Evolutionary conservation across 2,329 filamentous ascomycete genomes (phyloP).

Genomic region (Colletotrichum nymphaeae): DNA sequence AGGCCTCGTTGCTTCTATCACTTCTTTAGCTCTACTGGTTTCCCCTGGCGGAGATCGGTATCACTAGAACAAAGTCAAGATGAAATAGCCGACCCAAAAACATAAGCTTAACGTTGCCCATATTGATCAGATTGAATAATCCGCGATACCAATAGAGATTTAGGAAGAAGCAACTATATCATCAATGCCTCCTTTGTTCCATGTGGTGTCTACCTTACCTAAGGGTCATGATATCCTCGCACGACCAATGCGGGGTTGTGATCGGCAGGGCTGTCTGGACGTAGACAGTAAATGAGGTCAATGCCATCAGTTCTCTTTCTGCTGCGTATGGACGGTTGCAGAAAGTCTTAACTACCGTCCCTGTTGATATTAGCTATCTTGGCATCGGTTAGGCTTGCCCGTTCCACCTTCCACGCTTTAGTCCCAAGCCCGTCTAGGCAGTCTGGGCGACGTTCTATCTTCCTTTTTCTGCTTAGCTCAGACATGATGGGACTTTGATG

Average conservation of each 20-base stretch:
- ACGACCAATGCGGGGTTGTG: neutral
- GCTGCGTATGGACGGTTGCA: neutral
- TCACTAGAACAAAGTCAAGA: neutral
- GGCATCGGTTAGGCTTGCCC: neutral
- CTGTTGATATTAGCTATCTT: slow-evolving; percentile 18
- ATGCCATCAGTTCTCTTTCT: neutral
- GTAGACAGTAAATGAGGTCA: neutral
- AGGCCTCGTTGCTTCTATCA: neutral
- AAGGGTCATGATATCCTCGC: neutral
- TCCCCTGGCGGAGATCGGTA: neutral
- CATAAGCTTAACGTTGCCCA: neutral
- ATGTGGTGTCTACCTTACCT: too few species aligned
- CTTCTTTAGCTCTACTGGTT: too few species aligned
- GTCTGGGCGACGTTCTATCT: slow-evolving; percentile 7
- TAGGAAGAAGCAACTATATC: too few species aligned
- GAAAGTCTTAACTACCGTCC: slow-evolving; percentile 4
- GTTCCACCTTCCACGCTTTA: neutral
- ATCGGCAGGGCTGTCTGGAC: neutral
- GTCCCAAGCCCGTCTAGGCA: slow-evolving; percentile 6
- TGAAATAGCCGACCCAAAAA: neutral
- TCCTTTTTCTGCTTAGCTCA: slow-evolving; percentile 21
- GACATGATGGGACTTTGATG: neutral
- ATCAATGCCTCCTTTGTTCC: neutral
- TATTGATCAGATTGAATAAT: neutral
- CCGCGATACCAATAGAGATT: neutral